These are phyloP conservation scores for Suillus plorans DNA, from an alignment of 768 basidiomycete genomes.

Conservation along the genomic window DNA sequence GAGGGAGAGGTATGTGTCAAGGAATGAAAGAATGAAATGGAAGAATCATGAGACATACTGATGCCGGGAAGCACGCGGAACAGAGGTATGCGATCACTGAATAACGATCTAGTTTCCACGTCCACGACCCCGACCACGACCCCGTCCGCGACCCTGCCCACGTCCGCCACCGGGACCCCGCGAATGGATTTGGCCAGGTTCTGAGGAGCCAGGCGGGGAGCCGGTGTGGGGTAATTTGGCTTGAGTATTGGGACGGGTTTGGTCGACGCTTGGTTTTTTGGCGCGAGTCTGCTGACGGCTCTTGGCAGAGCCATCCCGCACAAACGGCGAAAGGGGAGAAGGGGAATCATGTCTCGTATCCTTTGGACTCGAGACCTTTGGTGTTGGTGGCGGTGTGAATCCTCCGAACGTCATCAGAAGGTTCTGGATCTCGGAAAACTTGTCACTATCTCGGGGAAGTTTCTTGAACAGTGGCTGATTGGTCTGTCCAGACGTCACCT, in stretches of 20 bases:
- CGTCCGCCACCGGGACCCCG: slow-evolving; percentile 27
- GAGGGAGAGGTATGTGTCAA: slow-evolving; percentile 19
- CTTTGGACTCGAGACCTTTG: slow-evolving; percentile 16
- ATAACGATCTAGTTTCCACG: slow-evolving; percentile 26
- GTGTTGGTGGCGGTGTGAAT: slow-evolving; percentile 46
- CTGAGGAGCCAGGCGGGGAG: slow-evolving; percentile 8
- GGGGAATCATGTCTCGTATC: slow-evolving; percentile 11
- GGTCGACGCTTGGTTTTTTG: background rate
- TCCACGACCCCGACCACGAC: slow-evolving; percentile 41
- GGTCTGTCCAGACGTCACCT: slow-evolving; percentile 40
- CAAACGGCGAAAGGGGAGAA: background rate
- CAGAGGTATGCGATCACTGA: background rate
- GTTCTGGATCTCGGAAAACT: slow-evolving; percentile 49
- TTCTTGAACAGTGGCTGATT: slow-evolving; percentile 25
- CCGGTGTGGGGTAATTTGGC: background rate
- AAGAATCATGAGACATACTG: slow-evolving; percentile 9
- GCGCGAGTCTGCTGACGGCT: slow-evolving; percentile 10
- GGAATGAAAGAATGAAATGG: slow-evolving; percentile 15
- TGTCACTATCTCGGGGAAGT: slow-evolving; percentile 30
- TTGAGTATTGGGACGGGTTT: background rate
- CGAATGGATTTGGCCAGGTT: slow-evolving; percentile 12
- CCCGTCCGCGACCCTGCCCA: slow-evolving; percentile 35
- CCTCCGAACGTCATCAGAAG: slow-evolving; percentile 52
- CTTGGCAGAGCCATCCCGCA: slow-evolving; percentile 2
- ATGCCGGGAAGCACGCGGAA: slow-evolving; percentile 10